Conservation (phyloP, 1,139 yeast species). For the Lodderomyces jiufengensis region DNA sequence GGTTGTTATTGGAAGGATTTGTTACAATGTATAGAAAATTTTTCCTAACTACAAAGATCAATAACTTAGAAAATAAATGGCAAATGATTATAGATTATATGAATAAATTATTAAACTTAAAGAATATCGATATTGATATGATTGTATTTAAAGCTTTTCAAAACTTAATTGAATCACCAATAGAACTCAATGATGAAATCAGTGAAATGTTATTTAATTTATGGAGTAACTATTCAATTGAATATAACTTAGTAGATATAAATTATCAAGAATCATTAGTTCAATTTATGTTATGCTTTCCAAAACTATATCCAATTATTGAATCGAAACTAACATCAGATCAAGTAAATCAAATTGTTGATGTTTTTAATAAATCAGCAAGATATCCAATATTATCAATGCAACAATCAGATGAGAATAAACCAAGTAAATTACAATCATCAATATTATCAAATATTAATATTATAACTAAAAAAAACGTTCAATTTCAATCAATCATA, state of each 20-base stretch:
- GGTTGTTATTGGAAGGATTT: slow-evolving; percentile 57
- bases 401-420: slow-evolving; percentile 25
- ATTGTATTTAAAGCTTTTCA: slow-evolving; percentile 51
- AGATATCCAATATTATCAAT: slow-evolving; percentile 65
- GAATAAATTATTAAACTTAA: slow-evolving; percentile 30
- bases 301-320: slow-evolving; percentile 38
- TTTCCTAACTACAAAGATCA: slow-evolving; percentile 18
- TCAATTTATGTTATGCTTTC: slow-evolving; percentile 49
- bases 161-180: slow-evolving; percentile 32
- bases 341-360: slow-evolving; percentile 42
- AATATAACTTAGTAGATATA: slow-evolving; percentile 54
- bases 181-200: slow-evolving; percentile 19
- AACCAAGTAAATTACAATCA: slow-evolving; percentile 54
- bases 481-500: slow-evolving; percentile 40
- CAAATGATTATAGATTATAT: slow-evolving; percentile 48
- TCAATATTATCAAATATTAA: slow-evolving; percentile 46
- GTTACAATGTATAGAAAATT: slow-evolving; percentile 49
- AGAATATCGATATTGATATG: slow-evolving; percentile 46
- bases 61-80: slow-evolving; percentile 38
- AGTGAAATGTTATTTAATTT: slow-evolving; percentile 49
- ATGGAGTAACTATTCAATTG: slow-evolving; percentile 60
- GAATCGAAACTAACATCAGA: slow-evolving; percentile 23
- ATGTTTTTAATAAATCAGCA: slow-evolving; percentile 54
- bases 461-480: slow-evolving; percentile 28
- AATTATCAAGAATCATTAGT: slow-evolving; percentile 55